Base-by-base conservation (phyloP, 1,284 basidiomycete species). In the Inonotus hispidus region DNA sequence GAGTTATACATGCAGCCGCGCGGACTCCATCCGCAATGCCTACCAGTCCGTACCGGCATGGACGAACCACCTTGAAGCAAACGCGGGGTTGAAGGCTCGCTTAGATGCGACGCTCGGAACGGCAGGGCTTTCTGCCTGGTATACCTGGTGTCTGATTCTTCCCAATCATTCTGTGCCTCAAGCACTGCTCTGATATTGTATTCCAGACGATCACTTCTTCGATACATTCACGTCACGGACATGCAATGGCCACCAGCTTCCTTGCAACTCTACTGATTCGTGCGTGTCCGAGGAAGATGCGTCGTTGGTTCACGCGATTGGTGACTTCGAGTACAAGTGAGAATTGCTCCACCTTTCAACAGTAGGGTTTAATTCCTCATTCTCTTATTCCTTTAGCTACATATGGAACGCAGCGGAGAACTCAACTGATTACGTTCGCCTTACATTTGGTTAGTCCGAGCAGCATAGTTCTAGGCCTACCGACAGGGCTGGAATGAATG, bases 271-370 rank as follows among this genome's bases (percentile, higher is more conserved):
- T 2, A 74, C 73, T 2, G 77, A 77, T 2, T 69, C 66, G 0
- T 82, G 80, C 63, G 74, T 82, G 14, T 73, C 76, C 1, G 72
- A 73, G 41, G 71, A 71, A 39, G 80, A 82, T 58, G 81, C 79
- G 1, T 64, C 70, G 8, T 68, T 65, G 11, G 81, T 82, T 3
- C 78, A 78, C 63, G 71, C 70, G 21, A 66, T 71, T 14, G 72
- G 72, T 11, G 79, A 82, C 63, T 80, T 77, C 66, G 80, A 82
- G 65, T 82, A 82, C 71, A 76, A 82, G 80, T 79, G 53, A 39
- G 50, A 32, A 27, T 32, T 52, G 14, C 16, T 52, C 5, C 16
- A 27, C n/a, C 6, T 35, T 41, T 35, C 29, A n/a, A 21, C 16
- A 41, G 4, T 53, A n/a, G 3, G n/a, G 16, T 1, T 27, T 38